Conservation (phyloP, 148 eudicot species). For the Arctostaphylos glauca region DNA sequence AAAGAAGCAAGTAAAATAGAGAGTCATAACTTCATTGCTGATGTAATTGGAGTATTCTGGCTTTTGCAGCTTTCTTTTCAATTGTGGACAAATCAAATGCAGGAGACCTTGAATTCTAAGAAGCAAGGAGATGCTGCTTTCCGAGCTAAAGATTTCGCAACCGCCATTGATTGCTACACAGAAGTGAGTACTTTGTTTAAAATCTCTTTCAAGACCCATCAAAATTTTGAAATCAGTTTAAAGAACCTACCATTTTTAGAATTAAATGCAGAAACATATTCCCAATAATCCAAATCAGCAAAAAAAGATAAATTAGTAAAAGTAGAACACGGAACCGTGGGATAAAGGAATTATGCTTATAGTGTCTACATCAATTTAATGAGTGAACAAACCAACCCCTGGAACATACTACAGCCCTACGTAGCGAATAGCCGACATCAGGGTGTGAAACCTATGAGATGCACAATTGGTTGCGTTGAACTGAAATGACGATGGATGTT, state of each 20-base stretch:
- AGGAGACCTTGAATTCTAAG: constrained; percentile 62
- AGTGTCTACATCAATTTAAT: not conserved
- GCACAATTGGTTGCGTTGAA: not conserved
- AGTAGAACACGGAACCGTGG: not conserved
- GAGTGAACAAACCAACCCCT: too few species aligned
- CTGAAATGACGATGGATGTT: not conserved
- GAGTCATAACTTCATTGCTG: not conserved
- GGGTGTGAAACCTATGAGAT: not conserved
- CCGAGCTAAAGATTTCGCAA: constrained; percentile 56
- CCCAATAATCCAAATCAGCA: not conserved
- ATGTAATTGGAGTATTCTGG: constrained; percentile 10
- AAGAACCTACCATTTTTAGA: not conserved
- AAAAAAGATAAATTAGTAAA: not conserved
- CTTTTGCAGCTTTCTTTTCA: constrained; percentile 68
- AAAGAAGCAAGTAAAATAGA: not conserved
- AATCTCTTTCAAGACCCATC: not conserved
- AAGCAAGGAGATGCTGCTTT: constrained; percentile 71
- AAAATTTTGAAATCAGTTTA: not conserved
- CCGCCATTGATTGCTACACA: constrained; percentile 58
- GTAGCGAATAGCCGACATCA: too few species aligned
- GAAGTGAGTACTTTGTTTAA: constrained; percentile 32
- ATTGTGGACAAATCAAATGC: constrained; percentile 78
- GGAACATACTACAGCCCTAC: too few species aligned
- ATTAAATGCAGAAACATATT: not conserved
- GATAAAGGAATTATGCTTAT: not conserved